These are phyloP conservation scores for Zelonia costaricensis DNA, from an alignment of 208 protist species.

Conservation along the genomic window DNA sequence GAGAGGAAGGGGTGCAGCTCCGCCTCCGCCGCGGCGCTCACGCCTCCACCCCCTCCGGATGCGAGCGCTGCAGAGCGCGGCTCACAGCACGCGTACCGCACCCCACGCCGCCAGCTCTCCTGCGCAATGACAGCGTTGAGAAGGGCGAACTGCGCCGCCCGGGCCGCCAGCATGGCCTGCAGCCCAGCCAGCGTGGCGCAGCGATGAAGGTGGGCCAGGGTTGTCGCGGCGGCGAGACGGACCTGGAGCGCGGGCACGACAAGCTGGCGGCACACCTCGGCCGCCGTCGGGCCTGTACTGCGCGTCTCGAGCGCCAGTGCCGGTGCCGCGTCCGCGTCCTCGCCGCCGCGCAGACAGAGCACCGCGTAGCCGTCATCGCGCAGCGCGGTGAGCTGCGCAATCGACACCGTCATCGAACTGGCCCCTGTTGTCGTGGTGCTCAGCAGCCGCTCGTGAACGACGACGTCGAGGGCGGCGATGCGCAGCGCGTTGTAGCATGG, in stretches of 20 bases:
- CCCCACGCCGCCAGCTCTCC: slow-evolving; percentile 15
- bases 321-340: not conserved
- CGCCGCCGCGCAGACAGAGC: slow-evolving; percentile 12
- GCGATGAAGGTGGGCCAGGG: slow-evolving; percentile 16
- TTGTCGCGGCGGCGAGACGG: slow-evolving; percentile 4
- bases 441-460: slow-evolving; percentile 25
- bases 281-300: slow-evolving; percentile 10
- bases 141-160: slow-evolving; percentile 14
- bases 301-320: slow-evolving; percentile 20
- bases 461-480: slow-evolving; percentile 23
- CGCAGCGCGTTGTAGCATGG: slow-evolving; percentile 26
- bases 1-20: slow-evolving; percentile 22
- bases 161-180: slow-evolving; percentile 6
- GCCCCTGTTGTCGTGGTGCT: not conserved
- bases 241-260: slow-evolving; percentile 17
- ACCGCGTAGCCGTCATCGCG: slow-evolving; percentile 19
- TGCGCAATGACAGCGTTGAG: slow-evolving; percentile 24
- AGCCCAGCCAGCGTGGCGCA: slow-evolving; percentile 17
- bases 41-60: too few relatives aligned
- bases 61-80: too few relatives aligned
- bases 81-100: slow-evolving; percentile 25
- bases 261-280: slow-evolving; percentile 11
- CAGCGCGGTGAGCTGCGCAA: slow-evolving; percentile 4
- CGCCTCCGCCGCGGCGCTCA: slow-evolving; percentile 1
- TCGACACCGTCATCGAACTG: slow-evolving; percentile 6